phyloP scores from a whole-genome alignment of 306 rosid genomes.

The Vicia villosa region DNA sequence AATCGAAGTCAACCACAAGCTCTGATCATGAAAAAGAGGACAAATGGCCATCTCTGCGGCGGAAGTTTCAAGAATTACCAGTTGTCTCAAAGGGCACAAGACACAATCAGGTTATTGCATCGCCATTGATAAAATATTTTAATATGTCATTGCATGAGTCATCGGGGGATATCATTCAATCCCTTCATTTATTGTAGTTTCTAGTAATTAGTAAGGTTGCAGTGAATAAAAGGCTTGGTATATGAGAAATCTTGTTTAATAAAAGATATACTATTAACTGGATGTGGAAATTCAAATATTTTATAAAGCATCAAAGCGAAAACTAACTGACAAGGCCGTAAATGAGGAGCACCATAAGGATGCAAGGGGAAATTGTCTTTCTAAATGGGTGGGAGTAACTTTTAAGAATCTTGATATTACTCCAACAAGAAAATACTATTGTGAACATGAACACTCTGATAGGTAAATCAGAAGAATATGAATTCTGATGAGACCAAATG shows the following conservation, averaged over 20 bases:
- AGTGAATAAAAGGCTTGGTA: constrained; percentile 20
- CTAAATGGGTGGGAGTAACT: constrained; percentile 14
- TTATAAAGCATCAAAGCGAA: constrained; percentile 15
- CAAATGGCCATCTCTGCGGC: constrained; percentile 60
- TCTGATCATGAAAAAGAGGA: constrained; percentile 57
- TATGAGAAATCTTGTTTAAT: not conserved
- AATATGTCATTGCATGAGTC: constrained; percentile 30
- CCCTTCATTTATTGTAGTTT: constrained; percentile 28
- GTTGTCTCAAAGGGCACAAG: constrained; percentile 54
- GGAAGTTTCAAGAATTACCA: constrained; percentile 91
- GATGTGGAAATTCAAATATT: constrained; percentile 23
- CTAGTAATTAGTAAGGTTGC: constrained; percentile 30
- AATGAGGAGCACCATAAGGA: constrained; percentile 18
- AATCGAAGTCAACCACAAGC: constrained; percentile 47
- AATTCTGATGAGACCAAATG: not conserved
- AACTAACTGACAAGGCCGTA: constrained; percentile 6
- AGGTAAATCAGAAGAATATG: not conserved
- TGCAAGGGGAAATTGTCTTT: not conserved
- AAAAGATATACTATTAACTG: constrained; percentile 23
- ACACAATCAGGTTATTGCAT: constrained; percentile 67
- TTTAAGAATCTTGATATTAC: constrained; percentile 24
- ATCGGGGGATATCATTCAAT: constrained; percentile 10
- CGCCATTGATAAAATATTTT: constrained; percentile 36
- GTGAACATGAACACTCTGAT: constrained; percentile 11
- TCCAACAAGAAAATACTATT: constrained; percentile 14